These are phyloP conservation scores for Stachybotrys echinatus DNA, from an alignment of 2,329 filamentous ascomycete genomes.

Conservation along the genomic window DNA sequence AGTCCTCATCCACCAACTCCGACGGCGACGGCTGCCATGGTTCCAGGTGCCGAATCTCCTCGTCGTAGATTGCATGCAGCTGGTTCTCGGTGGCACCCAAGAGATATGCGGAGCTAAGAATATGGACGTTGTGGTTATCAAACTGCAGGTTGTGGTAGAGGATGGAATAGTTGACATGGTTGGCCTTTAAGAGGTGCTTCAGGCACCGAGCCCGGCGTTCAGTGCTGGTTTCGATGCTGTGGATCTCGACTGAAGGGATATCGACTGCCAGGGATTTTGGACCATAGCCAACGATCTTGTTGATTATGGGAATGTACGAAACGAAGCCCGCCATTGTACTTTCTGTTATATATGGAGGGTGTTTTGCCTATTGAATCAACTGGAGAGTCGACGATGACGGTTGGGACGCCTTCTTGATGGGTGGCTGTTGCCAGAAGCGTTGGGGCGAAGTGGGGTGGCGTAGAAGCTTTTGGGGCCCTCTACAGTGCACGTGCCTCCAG, in stretches of 20 bases:
- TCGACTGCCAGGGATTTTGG: slow-evolving; percentile 34
- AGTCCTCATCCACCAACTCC: slow-evolving; percentile 79
- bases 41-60: slow-evolving; percentile 65
- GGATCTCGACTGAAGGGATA: slow-evolving; percentile 64
- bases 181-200: slow-evolving; percentile 86
- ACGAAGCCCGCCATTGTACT: slow-evolving; percentile 27
- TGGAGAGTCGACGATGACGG: too few relatives aligned
- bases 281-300: slow-evolving; percentile 16
- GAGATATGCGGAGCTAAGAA: slow-evolving; percentile 79
- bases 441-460: neutral
- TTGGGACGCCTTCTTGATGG: too few relatives aligned
- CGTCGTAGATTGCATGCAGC: slow-evolving; percentile 76
- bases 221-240: slow-evolving; percentile 73
- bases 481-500: too few relatives aligned
- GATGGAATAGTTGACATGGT: slow-evolving; percentile 85
- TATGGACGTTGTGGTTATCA: slow-evolving; percentile 80
- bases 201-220: slow-evolving; percentile 78
- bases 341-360: neutral
- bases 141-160: slow-evolving; percentile 69
- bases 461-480: slow-evolving; percentile 1
- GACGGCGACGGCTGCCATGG: slow-evolving; percentile 79
- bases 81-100: slow-evolving; percentile 71
- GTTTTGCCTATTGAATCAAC: too few relatives aligned
- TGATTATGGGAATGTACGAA: slow-evolving; percentile 24
- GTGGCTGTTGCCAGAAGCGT: neutral